Percentiles rank a stretch among this genome's conserved stretches.
Conservation (phyloP, 2,329 filamentous ascomycete species). For the Bertia moriformis region DNA sequence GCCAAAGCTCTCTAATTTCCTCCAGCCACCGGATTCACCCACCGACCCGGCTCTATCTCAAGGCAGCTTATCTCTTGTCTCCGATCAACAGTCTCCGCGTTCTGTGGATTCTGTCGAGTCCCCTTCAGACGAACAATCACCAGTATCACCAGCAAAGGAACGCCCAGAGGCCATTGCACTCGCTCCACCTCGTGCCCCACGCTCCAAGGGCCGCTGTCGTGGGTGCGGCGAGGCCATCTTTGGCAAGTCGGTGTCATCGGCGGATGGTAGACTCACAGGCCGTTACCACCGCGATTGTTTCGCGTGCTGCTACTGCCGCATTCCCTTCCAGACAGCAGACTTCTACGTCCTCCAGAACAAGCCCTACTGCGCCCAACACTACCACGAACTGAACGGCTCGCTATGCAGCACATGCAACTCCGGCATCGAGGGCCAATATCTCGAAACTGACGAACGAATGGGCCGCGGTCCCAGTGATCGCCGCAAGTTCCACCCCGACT, state of each 20-base stretch:
- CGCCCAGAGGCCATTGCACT: too few relatives aligned
- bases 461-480: background rate
- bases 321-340: background rate
- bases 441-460: background rate
- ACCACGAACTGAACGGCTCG: background rate
- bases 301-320: background rate
- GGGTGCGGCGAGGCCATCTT: background rate
- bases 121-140: too few relatives aligned
- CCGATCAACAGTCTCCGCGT: background rate
- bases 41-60: background rate
- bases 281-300: background rate
- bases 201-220: background rate
- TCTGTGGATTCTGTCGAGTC: too few relatives aligned
- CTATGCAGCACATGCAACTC: background rate
- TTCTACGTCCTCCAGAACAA: background rate
- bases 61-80: background rate
- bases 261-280: background rate
- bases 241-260: background rate
- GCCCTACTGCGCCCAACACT: background rate
- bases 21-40: background rate
- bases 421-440: conserved; percentile 1
- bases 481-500: background rate
- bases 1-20: background rate
- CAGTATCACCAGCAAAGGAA: background rate
- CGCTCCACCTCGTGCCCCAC: background rate